Evolutionary conservation across 768 basidiomycete species (phyloP), one percentile per base, ranked within the genome.

Genomic region (Mycena galericulata): DNA sequence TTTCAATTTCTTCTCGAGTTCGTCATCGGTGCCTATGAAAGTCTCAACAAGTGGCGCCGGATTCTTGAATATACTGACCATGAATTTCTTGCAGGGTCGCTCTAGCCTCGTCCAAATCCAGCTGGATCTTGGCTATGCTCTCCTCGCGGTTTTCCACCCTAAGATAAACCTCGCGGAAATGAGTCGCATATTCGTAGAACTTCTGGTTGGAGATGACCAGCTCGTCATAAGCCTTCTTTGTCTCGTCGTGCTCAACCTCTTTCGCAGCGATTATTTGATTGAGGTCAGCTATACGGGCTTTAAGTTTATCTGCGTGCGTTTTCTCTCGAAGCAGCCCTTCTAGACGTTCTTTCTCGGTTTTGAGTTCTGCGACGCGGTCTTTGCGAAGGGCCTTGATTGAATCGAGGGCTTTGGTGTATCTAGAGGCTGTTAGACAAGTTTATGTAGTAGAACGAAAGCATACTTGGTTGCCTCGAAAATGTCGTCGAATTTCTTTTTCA

Each of bases 401-500:
- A 66, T 98, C 95, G 1, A 99, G 85, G 0, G 97, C 98, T 75
- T 99, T 99, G 0, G 97, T 98, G 79, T 98, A 99, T 74, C 97
- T 98, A 64, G 0, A 27, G 43, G 54, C 30, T 40, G 34, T 66
- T 2, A 53, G 50, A 20, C 55, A 59, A 59, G 67, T 51, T 57
- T 30, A 47, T 11, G 10, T 22, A 5, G n/a, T 20, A 49, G 10
- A 43, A 30, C 34, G 17, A 54, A 50, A 12, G 75, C 83, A 34
- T 56, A 94, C 96, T 93, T 92, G 22, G 97, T 99, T 4, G 98
- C 98, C 79, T 99, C 98, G 74, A 99, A 99, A 63, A 99, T 99
- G 74, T 99, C 98, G 74, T 99, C 98, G 68, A 99, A 99, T 78
- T 99, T 99, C 87, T 98, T 99, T 86, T 99, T 99, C 40, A 99